Evolutionary conservation across 129 eudicot genomes (phyloP).

Genomic region (Calendula officinalis): DNA sequence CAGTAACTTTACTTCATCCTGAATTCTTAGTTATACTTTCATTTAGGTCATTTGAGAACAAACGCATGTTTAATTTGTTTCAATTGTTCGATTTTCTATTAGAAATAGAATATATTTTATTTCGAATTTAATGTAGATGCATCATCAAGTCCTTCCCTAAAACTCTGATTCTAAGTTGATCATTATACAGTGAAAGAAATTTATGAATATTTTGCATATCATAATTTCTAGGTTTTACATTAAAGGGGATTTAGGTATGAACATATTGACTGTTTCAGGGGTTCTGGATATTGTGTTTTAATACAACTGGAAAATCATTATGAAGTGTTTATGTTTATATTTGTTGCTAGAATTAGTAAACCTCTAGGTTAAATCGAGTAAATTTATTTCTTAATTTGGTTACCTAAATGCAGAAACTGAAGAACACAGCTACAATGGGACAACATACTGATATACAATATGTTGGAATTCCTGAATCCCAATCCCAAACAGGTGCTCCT

Average conservation of each 20-base stretch:
- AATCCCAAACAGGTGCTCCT: slow-evolving; percentile 44
- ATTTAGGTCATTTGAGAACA: neutral
- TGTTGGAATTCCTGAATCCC: slow-evolving; percentile 41
- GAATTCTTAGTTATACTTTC: slow-evolving; percentile 3
- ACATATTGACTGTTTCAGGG: neutral
- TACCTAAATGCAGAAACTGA: slow-evolving; percentile 47
- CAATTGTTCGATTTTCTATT: neutral
- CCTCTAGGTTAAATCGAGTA: neutral
- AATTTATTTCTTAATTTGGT: neutral
- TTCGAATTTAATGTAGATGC: neutral
- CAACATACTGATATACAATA: slow-evolving; percentile 37
- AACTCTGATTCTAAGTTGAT: neutral
- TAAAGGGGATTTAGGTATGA: neutral
- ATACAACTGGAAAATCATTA: too few relatives aligned
- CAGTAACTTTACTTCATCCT: slow-evolving; percentile 10
- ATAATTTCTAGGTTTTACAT: slow-evolving; percentile 10
- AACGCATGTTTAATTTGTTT: neutral
- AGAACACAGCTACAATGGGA: slow-evolving; percentile 52
- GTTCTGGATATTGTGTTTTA: too few relatives aligned
- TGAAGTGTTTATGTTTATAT: neutral
- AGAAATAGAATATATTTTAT: too few relatives aligned
- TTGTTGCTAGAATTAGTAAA: neutral
- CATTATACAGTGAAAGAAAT: neutral
- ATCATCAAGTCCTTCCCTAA: neutral
- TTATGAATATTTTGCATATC: neutral